Base-by-base conservation (phyloP, 441 rosid genomes). In the Adansonia gregorii region DNA sequence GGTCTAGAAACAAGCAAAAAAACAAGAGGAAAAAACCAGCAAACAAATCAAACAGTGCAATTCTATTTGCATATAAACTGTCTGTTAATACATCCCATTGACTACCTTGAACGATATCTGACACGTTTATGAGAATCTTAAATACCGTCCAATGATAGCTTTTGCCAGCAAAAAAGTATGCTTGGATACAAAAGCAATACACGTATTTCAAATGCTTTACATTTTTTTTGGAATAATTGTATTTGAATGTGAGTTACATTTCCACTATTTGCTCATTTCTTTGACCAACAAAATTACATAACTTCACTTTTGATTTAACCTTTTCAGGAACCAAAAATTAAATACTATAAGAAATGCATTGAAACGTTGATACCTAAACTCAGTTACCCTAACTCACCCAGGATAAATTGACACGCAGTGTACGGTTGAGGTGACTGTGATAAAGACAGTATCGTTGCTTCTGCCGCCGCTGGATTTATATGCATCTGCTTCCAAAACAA, bases 361-460 rank as follows among this genome's bases (percentile, higher is more conserved):
- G 49, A 56, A 35, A 58, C 76, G 43, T 41, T 56, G 66, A 43
- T 39, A 55, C 41, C 20, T 51, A 64, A 5, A 65, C 51, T 43
- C 55, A 20, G 19, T 65, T 51, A 31, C 56, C 31, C 52, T 71
- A 54, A 82, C 86, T 74, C 73, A 94, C 99, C 98, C 22, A 96
- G 94, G 82, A 94, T 94, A 80, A 81, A 96, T 78, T 89, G 91
- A 75, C 99, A 96, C 5, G 89, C 88, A 80, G 91, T 91, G 86
- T 94, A 96, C 0, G 98, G 98, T 81, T 90, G 96, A 15, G 94
- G 92, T 12, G 98, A 91, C 84, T 92, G 98, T 75, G 89, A 87
- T 65, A 96, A 81, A 9, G 96, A 87, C 87, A 94, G 72, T 45
- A 96, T 88, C 67, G 98, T 93, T 52, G 95, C 94, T 80, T 93